Evolutionary conservation across 2,329 filamentous ascomycete species (phyloP).

Genomic region (Nigrograna mackinnonii): DNA sequence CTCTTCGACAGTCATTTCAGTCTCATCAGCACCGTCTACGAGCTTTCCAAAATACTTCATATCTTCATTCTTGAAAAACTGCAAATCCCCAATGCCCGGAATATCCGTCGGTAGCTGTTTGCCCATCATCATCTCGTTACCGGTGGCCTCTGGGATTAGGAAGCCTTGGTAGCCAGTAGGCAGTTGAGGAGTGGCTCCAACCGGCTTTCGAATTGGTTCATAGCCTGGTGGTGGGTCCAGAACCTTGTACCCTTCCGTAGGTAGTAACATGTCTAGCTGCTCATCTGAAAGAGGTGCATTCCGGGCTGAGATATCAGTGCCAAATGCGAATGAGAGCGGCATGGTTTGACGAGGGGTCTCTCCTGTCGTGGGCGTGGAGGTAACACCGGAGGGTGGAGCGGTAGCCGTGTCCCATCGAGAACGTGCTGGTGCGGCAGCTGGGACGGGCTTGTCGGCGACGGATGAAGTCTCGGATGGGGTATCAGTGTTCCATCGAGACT

Average conservation of each 20-base stretch:
- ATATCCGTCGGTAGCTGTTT: constrained; percentile 95
- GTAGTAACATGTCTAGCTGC: constrained; percentile 89
- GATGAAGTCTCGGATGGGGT: constrained; percentile 69
- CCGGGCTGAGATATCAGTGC: constrained; percentile 77
- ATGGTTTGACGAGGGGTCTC: constrained; percentile 21
- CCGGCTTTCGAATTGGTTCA: constrained; percentile 75
- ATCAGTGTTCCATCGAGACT: constrained; percentile 72
- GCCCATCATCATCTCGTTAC: constrained; percentile 72
- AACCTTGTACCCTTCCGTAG: constrained; percentile 89
- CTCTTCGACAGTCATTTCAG: constrained; percentile 88
- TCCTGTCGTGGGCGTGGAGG: constrained; percentile 15
- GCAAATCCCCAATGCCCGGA: constrained; percentile 90
- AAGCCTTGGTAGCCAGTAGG: constrained; percentile 74
- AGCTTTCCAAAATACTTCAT: constrained; percentile 99
- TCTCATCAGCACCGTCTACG: constrained; percentile 91
- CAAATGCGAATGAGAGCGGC: constrained; percentile 70
- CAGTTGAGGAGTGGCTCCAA: constrained; percentile 76
- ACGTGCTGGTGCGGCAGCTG: constrained; percentile 21
- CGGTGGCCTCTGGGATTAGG: constrained; percentile 96
- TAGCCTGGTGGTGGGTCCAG: constrained; percentile 91
- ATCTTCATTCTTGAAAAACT: constrained; percentile 98
- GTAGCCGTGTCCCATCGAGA: constrained; percentile 41
- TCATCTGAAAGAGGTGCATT: constrained; percentile 89
- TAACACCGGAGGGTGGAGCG: constrained; percentile 7
- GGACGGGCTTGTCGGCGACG: constrained; percentile 26